Percentiles rank a stretch among this genome's conserved stretches.
phyloP scores from a whole-genome alignment of 192 early-diverging fungal species.

The Backusella tuberculispora region DNA sequence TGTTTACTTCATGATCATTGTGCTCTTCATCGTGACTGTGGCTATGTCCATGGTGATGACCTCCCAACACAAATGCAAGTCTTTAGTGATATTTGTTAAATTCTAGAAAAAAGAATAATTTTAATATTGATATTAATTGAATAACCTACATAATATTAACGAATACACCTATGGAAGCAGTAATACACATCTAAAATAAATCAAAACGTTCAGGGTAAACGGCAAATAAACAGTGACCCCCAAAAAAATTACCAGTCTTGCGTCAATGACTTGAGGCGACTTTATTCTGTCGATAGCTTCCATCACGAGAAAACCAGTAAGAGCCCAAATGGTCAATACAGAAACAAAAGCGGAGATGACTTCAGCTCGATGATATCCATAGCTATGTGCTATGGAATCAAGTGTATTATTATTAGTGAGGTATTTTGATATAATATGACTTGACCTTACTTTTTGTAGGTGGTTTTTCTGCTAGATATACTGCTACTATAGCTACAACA shows the following conservation, averaged over 20 bases:
- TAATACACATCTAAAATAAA: conserved; percentile 59
- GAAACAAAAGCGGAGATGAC: conserved; percentile 78
- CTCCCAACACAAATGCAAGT: conserved; percentile 58
- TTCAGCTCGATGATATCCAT: conserved; percentile 81
- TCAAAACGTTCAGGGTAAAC: neutral
- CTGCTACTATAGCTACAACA: conserved; percentile 66
- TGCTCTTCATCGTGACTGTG: conserved; percentile 43
- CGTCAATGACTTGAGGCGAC: conserved; percentile 66
- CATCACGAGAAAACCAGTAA: conserved; percentile 66
- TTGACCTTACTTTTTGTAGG: conserved; percentile 56
- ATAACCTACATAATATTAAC: conserved; percentile 73
- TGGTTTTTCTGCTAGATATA: conserved; percentile 64
- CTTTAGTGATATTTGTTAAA: conserved; percentile 32
- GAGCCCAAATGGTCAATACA: conserved; percentile 75
- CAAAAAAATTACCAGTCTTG: conserved; percentile 46
- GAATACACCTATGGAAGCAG: conserved; percentile 70
- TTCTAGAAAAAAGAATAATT: neutral
- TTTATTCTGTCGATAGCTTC: conserved; percentile 73
- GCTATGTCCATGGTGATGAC: conserved; percentile 47
- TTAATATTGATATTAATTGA: conserved; percentile 17
- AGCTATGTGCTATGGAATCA: conserved; percentile 55
- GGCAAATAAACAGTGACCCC: neutral
- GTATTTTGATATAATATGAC: neutral
- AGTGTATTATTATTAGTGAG: neutral
- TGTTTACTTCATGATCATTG: conserved; percentile 29